Conservation (phyloP, 768 basidiomycete genomes). For the Boletus fagicola region DNA sequence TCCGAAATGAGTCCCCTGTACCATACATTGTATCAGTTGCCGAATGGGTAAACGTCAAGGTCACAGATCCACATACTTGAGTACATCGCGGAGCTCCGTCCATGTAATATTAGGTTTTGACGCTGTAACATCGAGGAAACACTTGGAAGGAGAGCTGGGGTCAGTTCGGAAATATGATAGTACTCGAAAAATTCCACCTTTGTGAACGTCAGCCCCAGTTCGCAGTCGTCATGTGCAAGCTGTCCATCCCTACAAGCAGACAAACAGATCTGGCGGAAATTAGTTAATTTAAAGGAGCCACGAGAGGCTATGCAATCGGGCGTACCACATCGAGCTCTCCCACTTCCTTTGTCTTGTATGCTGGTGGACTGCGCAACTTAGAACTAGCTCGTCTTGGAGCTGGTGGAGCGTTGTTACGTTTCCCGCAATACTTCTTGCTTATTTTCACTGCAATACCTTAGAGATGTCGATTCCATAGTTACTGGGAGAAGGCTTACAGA, state of each 20-base stretch:
- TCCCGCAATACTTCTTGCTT: not conserved
- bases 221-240: constrained; percentile 22
- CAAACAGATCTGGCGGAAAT: constrained; percentile 20
- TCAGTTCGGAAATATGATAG: not conserved
- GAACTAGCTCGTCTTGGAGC: constrained; percentile 9
- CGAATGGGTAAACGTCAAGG: not conserved
- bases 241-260: constrained; percentile 30
- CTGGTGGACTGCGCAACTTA: constrained; percentile 3
- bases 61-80: constrained; percentile 13
- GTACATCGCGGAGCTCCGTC: constrained; percentile 17
- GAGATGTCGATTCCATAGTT: not conserved
- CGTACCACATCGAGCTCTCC: constrained; percentile 23
- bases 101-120: constrained; percentile 16
- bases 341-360: constrained; percentile 2
- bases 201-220: constrained; percentile 22
- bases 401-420: not conserved
- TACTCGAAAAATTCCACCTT: constrained; percentile 14
- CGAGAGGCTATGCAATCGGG: not conserved
- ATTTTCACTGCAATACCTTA: constrained; percentile 5
- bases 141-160: constrained; percentile 6
- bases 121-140: constrained; percentile 17
- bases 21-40: not conserved
- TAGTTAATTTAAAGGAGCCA: not conserved
- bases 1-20: constrained; percentile 15
- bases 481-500: constrained; percentile 9